A percentile compares a stretch with the other conserved stretches of the same genome.
Evolutionary conservation across 2,329 filamentous ascomycete genomes (phyloP).

Genomic region (Fusarium albidum): DNA sequence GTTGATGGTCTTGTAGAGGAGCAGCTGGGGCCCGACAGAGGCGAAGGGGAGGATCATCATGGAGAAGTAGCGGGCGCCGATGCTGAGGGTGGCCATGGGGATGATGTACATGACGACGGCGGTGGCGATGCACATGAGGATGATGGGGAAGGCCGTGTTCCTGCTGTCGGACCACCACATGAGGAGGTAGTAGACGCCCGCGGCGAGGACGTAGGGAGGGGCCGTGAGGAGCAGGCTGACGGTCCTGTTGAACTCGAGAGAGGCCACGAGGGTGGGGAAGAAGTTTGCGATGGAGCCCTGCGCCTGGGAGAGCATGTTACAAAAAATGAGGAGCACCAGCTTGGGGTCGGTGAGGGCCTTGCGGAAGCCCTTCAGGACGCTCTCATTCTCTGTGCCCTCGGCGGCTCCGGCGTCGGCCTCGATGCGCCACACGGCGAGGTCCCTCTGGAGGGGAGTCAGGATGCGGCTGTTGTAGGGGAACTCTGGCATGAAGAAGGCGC

Average conservation of each 20-base stretch:
- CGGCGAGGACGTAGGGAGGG: constrained; percentile 55
- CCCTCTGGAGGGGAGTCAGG: constrained; percentile 38
- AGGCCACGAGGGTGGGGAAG: constrained; percentile 44
- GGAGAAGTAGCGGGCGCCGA: constrained; percentile 51
- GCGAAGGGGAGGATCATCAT: constrained; percentile 49
- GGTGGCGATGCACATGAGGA: constrained; percentile 45
- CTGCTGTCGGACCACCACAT: constrained; percentile 48
- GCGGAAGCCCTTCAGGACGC: constrained; percentile 36
- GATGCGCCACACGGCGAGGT: constrained; percentile 45
- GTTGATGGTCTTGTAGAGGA: constrained; percentile 53
- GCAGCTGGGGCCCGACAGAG: constrained; percentile 50
- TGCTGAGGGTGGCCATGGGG: constrained; percentile 46
- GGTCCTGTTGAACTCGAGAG: constrained; percentile 46
- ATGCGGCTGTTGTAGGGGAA: constrained; percentile 51
- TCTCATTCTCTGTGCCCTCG: constrained; percentile 46
- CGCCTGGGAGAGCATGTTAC: constrained; percentile 50
- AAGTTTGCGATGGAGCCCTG: constrained; percentile 46
- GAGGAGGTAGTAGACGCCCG: constrained; percentile 45
- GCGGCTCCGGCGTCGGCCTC: constrained; percentile 48
- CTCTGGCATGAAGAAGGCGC: constrained; percentile 47
- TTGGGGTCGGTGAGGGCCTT: constrained; percentile 47
- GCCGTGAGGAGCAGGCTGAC: constrained; percentile 55
- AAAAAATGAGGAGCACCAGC: constrained; percentile 47
- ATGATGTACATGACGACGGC: constrained; percentile 49
- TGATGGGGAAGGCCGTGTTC: constrained; percentile 47